A percentile compares a stretch with the other conserved stretches of the same genome.
Conservation (phyloP, 2,329 filamentous ascomycete genomes). For the Aspergillus sp. region DNA sequence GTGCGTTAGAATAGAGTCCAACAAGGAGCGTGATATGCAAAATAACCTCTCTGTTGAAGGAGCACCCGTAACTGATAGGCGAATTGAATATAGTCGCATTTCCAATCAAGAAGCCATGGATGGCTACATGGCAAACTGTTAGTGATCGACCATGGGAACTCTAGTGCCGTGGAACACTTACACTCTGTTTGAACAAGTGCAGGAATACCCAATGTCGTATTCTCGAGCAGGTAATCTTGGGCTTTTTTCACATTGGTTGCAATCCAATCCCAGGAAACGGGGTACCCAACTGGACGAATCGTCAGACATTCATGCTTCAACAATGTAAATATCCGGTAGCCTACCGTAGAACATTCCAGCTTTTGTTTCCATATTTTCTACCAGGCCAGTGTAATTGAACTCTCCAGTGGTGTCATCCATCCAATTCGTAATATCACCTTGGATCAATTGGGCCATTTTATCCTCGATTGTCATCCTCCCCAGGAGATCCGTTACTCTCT, state of each 20-base stretch:
- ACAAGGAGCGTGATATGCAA: not conserved
- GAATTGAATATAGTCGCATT: slow-evolving; percentile 79
- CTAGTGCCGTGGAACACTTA: slow-evolving; percentile 5
- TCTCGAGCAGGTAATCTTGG: slow-evolving; percentile 65
- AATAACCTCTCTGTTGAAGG: slow-evolving; percentile 57
- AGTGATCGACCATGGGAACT: too few relatives aligned
- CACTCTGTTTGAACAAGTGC: slow-evolving; percentile 70
- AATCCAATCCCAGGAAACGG: slow-evolving; percentile 60
- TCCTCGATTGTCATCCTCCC: slow-evolving; percentile 70
- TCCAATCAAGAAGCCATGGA: slow-evolving; percentile 66
- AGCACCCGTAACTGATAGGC: slow-evolving; percentile 67
- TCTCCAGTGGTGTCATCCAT: slow-evolving; percentile 62
- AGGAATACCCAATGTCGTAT: slow-evolving; percentile 66
- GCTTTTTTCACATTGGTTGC: slow-evolving; percentile 58
- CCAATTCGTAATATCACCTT: slow-evolving; percentile 69
- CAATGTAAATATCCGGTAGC: too few relatives aligned
- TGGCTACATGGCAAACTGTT: slow-evolving; percentile 23
- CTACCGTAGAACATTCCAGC: slow-evolving; percentile 62
- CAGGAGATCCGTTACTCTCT: slow-evolving; percentile 62
- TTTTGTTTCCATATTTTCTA: slow-evolving; percentile 60
- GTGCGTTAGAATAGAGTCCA: not conserved
- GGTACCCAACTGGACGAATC: slow-evolving; percentile 53
- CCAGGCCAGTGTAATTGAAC: slow-evolving; percentile 65
- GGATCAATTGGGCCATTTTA: slow-evolving; percentile 65
- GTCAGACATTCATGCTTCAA: slow-evolving; percentile 1